These are phyloP conservation scores for Fusarium cyanostomum DNA, from an alignment of 2,329 filamentous ascomycete genomes.

Conservation along the genomic window DNA sequence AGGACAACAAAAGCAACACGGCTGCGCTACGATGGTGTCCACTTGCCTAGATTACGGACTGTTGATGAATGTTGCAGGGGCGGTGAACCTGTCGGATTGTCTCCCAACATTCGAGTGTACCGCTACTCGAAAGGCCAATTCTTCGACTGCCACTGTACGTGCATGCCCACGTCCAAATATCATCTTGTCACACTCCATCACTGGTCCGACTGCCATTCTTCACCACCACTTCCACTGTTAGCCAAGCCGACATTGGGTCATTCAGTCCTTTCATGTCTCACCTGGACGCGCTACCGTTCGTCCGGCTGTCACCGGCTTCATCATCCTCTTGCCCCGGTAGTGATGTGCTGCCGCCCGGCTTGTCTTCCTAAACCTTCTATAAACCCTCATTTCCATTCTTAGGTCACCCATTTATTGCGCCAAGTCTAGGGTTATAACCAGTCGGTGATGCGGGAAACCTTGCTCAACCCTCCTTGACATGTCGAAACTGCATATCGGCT, in stretches of 20 bases:
- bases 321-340: background rate
- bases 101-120: conserved; percentile 89
- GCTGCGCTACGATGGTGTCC: conserved; percentile 2
- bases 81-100: conserved; percentile 83
- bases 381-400: background rate
- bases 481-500: conserved; percentile 5
- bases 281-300: background rate
- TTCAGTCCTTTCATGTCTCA: background rate
- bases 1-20: conserved; percentile 15
- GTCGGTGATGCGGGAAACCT: no score
- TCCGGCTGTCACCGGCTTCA: background rate
- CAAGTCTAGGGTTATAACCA: no score
- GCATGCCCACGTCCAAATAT: background rate
- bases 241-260: background rate
- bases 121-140: conserved; percentile 87
- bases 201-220: background rate
- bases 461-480: background rate
- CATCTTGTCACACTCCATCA: background rate
- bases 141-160: conserved; percentile 89
- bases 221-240: background rate
- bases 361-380: background rate
- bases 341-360: background rate
- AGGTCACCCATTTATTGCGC: no score
- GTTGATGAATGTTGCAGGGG: conserved; percentile 67
- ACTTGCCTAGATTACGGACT: conserved; percentile 12